Conservation (phyloP, 2,329 filamentous ascomycete species). For the Tolypocladium cylindrosporum region DNA sequence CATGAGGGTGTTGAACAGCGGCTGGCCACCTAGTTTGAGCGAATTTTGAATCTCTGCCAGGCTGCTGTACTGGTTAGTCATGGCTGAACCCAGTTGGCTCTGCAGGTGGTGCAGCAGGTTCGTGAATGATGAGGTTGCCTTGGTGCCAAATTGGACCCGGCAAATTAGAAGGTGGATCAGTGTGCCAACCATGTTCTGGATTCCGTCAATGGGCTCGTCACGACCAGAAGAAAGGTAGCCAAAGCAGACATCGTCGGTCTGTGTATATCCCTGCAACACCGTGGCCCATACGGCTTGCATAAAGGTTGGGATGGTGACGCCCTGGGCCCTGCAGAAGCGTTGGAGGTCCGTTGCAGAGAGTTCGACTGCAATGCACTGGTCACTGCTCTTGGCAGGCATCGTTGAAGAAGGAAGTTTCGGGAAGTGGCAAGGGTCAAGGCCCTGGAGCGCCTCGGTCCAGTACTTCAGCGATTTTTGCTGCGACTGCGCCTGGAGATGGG, state of each 20-base stretch:
- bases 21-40: background rate
- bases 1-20: background rate
- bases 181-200: slow-evolving; percentile 10
- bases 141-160: background rate
- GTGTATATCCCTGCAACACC: background rate
- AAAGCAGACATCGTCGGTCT: background rate
- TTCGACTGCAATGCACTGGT: background rate
- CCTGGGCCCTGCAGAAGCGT: background rate
- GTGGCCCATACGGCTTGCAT: background rate
- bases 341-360: background rate
- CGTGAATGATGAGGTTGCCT: background rate
- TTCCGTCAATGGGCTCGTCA: slow-evolving; percentile 8
- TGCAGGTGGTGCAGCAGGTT: background rate
- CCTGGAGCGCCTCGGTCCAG: background rate
- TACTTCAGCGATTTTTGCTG: background rate
- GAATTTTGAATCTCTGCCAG: background rate
- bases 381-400: background rate
- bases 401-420: background rate
- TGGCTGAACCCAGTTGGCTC: background rate
- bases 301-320: background rate
- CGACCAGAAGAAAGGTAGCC: slow-evolving; percentile 11
- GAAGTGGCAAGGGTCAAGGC: background rate
- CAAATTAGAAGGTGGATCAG: slow-evolving; percentile 5
- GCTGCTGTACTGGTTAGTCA: background rate
- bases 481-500: background rate